Base-by-base conservation (phyloP, 306 rosid genomes). In the Carpinus fangiana region DNA sequence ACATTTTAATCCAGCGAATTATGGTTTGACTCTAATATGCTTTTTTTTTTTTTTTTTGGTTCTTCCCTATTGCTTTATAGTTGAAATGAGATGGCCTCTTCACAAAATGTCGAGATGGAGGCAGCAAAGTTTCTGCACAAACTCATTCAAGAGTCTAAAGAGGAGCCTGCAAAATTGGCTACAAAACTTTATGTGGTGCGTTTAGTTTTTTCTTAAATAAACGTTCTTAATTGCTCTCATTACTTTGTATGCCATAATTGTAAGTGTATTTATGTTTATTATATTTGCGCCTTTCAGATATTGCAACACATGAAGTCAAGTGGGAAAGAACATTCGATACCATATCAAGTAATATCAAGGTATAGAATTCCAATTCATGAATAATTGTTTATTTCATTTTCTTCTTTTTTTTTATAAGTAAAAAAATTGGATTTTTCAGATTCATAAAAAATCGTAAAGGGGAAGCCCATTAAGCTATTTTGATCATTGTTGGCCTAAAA, bases 51-150 rank as follows among this genome's bases (percentile, higher is more conserved):
- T 56, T 26, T 48, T 46, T 73, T 65, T 18, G 7, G 43, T 64
- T 55, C 34, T 26, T 48, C 81, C 55, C 73, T 74, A 72, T 81
- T 85, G 73, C 64, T 16, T 76, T 73, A 79, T 80, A 86, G 97
- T 53, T 83, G 52, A 45, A 80, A 77, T 81, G 84, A 86, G 89
- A 96, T 96, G 97, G 91, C 94, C 7, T 78, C 98, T 65, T 76
- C 97, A 21, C 90, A 91, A 23, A 91, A 93, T 87, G 98, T 96
- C n/a, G 98, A 96, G 87, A 82, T 96, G 89, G 99, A 96, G 89
- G 99, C 99, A n/a, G 99, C 98, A 2, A 96, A 93, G 75, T 96
- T 96, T 88, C 91, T 96, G 79, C 99, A 93, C 86, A 91, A 96
- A 79, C 99, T 96, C 77, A 96, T 96, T 83, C 98, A 93, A 80